Percentiles rank a stretch among this genome's conserved stretches.
phyloP scores from a whole-genome alignment of 225 moss, liverwort and hornwort genomes.

The Thuidium tamariscinum region DNA sequence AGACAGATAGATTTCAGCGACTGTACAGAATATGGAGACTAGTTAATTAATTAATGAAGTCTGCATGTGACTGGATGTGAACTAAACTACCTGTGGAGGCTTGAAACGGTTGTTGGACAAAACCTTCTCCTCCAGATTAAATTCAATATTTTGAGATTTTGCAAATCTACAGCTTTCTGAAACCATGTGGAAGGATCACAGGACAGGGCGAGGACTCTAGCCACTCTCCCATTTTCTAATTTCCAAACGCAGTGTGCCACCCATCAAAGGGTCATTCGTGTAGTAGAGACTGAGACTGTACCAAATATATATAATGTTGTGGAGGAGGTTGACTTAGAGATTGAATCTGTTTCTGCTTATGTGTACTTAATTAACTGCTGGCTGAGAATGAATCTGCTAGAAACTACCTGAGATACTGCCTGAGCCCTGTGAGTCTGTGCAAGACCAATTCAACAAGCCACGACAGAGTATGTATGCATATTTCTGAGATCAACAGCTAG shows the following conservation, averaged over 20 bases:
- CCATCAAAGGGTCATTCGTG: not conserved
- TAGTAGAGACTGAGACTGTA: not conserved
- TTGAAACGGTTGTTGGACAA: not conserved
- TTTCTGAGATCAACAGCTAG: not conserved
- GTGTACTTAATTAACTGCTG: not conserved
- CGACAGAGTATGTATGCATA: not conserved
- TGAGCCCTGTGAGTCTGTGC: not conserved
- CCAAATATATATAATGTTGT: not conserved
- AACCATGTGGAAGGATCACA: not conserved
- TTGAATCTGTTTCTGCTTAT: not conserved
- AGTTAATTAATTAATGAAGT: not conserved
- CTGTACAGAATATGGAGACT: not conserved
- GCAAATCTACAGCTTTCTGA: not conserved
- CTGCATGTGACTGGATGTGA: not conserved
- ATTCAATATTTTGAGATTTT: not conserved
- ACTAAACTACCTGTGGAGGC: not conserved
- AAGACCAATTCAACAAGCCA: not conserved
- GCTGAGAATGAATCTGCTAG: not conserved
- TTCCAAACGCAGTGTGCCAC: not conserved
- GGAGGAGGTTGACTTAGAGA: not conserved
- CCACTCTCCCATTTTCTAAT: not conserved
- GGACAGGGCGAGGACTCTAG: too few relatives aligned
- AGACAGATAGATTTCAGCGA: not conserved
- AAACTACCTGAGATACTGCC: not conserved
- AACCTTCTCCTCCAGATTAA: not conserved